Evolutionary conservation across 2,329 filamentous ascomycete genomes (phyloP), one percentile per base, ranked within the genome.

Genomic region (Cladosporium oxysporum): DNA sequence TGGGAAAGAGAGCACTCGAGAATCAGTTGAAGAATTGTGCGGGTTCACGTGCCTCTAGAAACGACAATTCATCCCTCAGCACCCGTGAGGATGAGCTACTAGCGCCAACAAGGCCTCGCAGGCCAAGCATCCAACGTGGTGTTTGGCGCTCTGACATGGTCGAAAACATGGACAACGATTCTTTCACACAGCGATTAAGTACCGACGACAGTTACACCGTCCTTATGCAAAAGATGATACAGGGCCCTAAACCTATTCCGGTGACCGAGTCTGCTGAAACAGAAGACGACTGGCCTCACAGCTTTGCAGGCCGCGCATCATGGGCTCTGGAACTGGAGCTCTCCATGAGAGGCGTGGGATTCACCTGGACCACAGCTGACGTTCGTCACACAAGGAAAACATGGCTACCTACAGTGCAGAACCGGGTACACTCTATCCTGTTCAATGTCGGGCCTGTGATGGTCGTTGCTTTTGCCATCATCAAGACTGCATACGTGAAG

Each of bases 281-380:
- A 0, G 79, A 81, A 68, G 73, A 75, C 60, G 78, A 76, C 31
- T 79, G 76, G 75, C 79, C 79, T 12, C 74, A 74, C 44, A 73
- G 75, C 10, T 76, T 79, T 64, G 55, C 71, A 6, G 79, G 79
- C 69, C 77, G 79, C 29, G 77, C 78, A n/a, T 76, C 77, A 7
- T 82, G 79, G 79, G 80, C 80, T 5, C 71, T 81, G 8, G 80
- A 81, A 68, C 73, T 82, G 28, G 79, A 81, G 68, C 71, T 81
- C 3, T 76, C 74, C 44, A 82, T 82, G 80, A 75, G 79, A 16
- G 79, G 80, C 21, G 77, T 79, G 7, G 79, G 79, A 49, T 81
- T 82, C 69, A 80, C 79, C 0, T 81, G 79, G 79, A 79, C 78
- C 23, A 81, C 79, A 1, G 79, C 79, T 6, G 79, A 82, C 63